Evolutionary conservation across 2,329 filamentous ascomycete species (phyloP).

Genomic region (Alternaria ventricosa): DNA sequence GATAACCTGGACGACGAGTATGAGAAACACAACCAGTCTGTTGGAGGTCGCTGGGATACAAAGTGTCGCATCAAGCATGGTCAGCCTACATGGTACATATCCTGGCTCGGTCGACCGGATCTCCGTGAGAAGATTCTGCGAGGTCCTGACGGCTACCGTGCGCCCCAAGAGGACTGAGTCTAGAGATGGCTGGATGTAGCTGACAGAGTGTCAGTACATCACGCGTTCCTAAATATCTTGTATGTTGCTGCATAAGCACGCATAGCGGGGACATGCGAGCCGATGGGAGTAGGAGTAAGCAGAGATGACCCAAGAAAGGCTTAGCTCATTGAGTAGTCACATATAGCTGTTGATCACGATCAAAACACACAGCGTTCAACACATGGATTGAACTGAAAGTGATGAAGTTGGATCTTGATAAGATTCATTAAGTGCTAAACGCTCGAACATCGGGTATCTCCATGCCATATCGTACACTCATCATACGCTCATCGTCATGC

Average conservation of each 20-base stretch:
- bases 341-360: not conserved
- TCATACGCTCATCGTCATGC: constrained; percentile 17
- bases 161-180: not conserved
- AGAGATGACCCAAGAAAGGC: not conserved
- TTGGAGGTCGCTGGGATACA: constrained; percentile 30
- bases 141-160: constrained; percentile 6
- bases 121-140: constrained; percentile 23
- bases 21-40: constrained; percentile 22
- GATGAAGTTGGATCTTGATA: not conserved
- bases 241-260: not conserved
- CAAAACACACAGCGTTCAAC: not conserved
- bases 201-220: not conserved
- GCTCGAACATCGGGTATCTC: constrained; percentile 24
- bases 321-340: not conserved
- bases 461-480: constrained; percentile 1
- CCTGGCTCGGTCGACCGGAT: constrained; percentile 29
- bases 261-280: not conserved
- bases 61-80: constrained; percentile 31
- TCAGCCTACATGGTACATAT: constrained; percentile 40
- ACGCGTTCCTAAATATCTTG: not conserved
- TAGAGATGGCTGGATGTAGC: not conserved
- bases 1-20: constrained; percentile 25
- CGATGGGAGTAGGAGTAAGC: not conserved
- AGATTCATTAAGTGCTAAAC: constrained; percentile 10
- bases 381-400: not conserved